These are phyloP conservation scores for Boletus rufocinnamomeus DNA, from an alignment of 768 basidiomycete species.

Conservation along the genomic window DNA sequence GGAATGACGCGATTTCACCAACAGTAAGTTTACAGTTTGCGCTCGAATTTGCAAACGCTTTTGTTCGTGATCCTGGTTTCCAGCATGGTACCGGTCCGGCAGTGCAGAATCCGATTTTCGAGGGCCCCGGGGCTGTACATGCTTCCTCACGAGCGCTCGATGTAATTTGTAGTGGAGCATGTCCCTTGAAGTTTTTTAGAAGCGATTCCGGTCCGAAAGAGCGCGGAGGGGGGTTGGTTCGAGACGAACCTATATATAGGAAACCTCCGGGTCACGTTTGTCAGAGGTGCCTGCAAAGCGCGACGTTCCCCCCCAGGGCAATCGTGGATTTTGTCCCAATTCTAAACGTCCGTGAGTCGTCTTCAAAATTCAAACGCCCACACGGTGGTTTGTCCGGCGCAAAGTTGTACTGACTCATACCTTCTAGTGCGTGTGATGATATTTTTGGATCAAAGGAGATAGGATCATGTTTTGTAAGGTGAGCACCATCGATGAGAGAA, in stretches of 20 bases:
- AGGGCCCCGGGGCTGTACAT: not conserved
- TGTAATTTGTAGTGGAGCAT: not conserved
- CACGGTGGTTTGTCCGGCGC: not conserved
- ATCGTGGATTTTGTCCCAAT: not conserved
- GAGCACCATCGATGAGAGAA: not conserved
- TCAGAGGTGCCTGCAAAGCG: not conserved
- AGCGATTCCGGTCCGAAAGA: not conserved
- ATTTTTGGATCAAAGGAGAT: not conserved
- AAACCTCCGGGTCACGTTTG: not conserved
- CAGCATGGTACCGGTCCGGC: not conserved
- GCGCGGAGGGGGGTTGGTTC: too few species aligned
- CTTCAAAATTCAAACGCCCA: not conserved
- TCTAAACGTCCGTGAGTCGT: slow-evolving; percentile 3
- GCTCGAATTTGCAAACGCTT: not conserved
- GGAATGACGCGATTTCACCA: not conserved
- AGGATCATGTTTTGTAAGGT: slow-evolving; percentile 1
- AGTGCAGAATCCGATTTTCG: not conserved
- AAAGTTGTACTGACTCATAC: not conserved
- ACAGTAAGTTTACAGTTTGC: not conserved
- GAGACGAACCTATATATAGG: not conserved
- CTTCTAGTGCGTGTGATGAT: not conserved
- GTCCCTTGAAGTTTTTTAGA: not conserved
- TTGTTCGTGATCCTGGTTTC: not conserved
- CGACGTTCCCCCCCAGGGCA: not conserved
- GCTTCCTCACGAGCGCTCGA: not conserved